These are phyloP conservation scores for Williopsis jadinii DNA, from an alignment of 1,139 yeast species.

Conservation along the genomic window DNA sequence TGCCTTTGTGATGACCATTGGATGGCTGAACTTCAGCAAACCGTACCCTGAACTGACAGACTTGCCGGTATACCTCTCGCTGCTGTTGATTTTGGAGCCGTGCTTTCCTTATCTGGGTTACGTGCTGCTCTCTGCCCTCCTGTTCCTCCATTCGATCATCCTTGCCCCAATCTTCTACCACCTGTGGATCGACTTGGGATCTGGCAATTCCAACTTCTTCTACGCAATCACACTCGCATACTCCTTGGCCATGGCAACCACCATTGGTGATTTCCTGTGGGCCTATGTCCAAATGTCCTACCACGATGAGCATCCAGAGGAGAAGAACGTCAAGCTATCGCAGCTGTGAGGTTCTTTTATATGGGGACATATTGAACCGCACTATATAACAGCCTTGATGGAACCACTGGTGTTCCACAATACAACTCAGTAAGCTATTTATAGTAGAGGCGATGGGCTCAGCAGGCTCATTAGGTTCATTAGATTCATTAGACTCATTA, in stretches of 20 bases:
- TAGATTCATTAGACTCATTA: no score
- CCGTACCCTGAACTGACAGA: slow-evolving; percentile 90
- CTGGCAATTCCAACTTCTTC: slow-evolving; percentile 93
- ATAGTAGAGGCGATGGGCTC: no score
- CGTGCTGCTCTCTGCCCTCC: slow-evolving; percentile 34
- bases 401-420: no score
- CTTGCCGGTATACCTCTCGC: slow-evolving; percentile 57
- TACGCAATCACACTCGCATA: slow-evolving; percentile 87
- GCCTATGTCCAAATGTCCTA: slow-evolving; percentile 69
- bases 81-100: slow-evolving; percentile 50
- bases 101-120: slow-evolving; percentile 37
- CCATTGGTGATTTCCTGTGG: slow-evolving; percentile 79
- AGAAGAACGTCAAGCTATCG: slow-evolving; percentile 17
- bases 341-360: slow-evolving; percentile 21
- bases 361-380: no score
- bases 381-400: no score
- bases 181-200: slow-evolving; percentile 90
- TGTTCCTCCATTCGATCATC: slow-evolving; percentile 42
- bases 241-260: slow-evolving; percentile 62
- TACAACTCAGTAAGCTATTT: no score
- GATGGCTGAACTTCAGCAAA: slow-evolving; percentile 68
- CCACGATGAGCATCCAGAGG: slow-evolving; percentile 33
- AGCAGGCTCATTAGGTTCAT: no score
- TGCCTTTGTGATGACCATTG: slow-evolving; percentile 53
- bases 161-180: slow-evolving; percentile 88